phyloP scores from a whole-genome alignment of 1,139 yeast species.

The Taphrina betulina region DNA sequence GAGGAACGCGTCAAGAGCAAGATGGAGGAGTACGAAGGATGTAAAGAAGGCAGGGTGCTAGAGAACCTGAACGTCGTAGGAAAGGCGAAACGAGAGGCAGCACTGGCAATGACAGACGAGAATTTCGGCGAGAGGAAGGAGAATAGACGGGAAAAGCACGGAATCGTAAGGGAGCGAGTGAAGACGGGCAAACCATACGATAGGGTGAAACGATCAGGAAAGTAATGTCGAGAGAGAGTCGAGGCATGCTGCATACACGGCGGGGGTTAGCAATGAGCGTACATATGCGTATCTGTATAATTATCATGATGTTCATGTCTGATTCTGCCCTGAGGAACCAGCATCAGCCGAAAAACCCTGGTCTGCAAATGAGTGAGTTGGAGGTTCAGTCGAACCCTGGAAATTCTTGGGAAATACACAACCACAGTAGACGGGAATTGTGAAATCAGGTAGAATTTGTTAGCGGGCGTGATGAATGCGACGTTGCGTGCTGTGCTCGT shows the following conservation, averaged over 20 bases:
- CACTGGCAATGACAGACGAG: conserved; percentile 91
- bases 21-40: conserved; percentile 67
- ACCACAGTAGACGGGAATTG: too few relatives aligned
- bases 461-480: conserved; percentile 17
- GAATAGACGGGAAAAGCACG: conserved; percentile 53
- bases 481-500: conserved; percentile 9
- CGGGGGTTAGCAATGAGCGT: too few relatives aligned
- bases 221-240: not conserved
- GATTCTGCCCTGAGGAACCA: too few relatives aligned
- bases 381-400: too few relatives aligned
- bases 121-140: conserved; percentile 74
- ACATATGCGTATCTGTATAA: too few relatives aligned
- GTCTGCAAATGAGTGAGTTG: too few relatives aligned
- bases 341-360: too few relatives aligned
- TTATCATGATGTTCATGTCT: too few relatives aligned
- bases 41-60: conserved; percentile 74
- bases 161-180: not conserved
- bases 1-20: conserved; percentile 79
- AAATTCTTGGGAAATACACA: too few relatives aligned
- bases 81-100: conserved; percentile 82
- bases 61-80: conserved; percentile 63
- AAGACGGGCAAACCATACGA: not conserved
- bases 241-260: too few relatives aligned
- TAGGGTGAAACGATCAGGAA: not conserved
- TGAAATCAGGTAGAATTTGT: too few relatives aligned